These are phyloP conservation scores for Ceratocystis eucalypticola DNA, from an alignment of 2,329 filamentous ascomycete genomes.

Conservation along the genomic window DNA sequence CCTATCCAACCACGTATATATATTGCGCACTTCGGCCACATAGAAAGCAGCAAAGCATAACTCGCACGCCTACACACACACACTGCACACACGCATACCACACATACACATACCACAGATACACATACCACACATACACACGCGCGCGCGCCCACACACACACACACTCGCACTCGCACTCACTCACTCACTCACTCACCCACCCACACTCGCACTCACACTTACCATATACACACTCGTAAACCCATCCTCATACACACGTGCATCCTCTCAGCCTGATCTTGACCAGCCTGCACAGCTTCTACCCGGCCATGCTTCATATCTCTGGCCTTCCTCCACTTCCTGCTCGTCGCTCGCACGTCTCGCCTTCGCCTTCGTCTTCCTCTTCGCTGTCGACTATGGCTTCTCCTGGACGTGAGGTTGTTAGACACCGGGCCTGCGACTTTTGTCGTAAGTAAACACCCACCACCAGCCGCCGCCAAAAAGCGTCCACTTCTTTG, in stretches of 20 bases:
- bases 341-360: neutral
- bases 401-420: conserved; percentile 18
- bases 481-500: neutral
- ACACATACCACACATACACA: too few species aligned
- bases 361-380: neutral
- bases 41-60: too few species aligned
- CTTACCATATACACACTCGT: neutral
- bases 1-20: too few species aligned
- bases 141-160: too few species aligned
- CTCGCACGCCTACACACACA: too few species aligned
- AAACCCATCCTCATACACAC: neutral
- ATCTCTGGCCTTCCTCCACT: neutral
- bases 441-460: conserved; percentile 50
- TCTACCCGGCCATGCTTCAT: neutral
- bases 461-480: conserved; percentile 15
- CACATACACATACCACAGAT: too few species aligned
- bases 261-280: neutral
- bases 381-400: neutral
- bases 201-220: neutral
- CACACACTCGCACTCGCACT: too few species aligned
- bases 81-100: too few species aligned
- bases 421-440: conserved; percentile 46
- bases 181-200: neutral
- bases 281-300: neutral
- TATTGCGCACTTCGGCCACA: too few species aligned